Evolutionary conservation across 2,329 filamentous ascomycete genomes (phyloP).

Genomic region (Escovopsis sp.): DNA sequence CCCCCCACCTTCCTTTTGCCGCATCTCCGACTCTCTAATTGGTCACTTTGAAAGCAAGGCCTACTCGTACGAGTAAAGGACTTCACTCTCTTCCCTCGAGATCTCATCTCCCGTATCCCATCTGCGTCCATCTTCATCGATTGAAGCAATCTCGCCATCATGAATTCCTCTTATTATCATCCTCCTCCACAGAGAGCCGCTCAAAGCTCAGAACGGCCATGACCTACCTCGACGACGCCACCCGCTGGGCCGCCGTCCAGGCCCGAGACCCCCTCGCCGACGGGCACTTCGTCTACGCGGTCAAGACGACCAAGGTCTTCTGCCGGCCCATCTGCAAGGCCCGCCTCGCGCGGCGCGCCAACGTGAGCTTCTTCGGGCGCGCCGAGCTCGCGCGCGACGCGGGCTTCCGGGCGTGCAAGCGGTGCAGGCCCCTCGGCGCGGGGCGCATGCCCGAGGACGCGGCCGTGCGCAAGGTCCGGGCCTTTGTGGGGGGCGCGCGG

Average conservation of each 20-base stretch:
- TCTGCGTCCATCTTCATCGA: too few species aligned
- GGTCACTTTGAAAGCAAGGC: constrained; percentile 18
- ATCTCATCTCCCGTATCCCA: too few species aligned
- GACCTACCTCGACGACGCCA: constrained; percentile 13
- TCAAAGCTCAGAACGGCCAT: neutral
- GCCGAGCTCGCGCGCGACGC: constrained; percentile 27
- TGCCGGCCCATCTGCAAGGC: constrained; percentile 48
- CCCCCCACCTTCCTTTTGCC: neutral
- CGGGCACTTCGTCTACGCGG: constrained; percentile 28
- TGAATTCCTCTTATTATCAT: neutral
- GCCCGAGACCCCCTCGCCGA: constrained; percentile 21
- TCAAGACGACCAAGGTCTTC: constrained; percentile 34
- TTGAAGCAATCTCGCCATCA: neutral
- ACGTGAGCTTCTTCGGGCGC: constrained; percentile 39
- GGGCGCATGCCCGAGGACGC: constrained; percentile 27
- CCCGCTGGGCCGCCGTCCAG: constrained; percentile 23
- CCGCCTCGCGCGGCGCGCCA: constrained; percentile 44
- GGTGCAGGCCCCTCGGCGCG: constrained; percentile 32
- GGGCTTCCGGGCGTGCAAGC: constrained; percentile 43
- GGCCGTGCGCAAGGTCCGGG: constrained; percentile 27
- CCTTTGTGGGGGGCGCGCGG: constrained; percentile 16
- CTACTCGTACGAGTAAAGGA: too few species aligned
- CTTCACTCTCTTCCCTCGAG: too few species aligned
- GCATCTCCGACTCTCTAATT: constrained; percentile 7
- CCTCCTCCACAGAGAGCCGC: too few species aligned